Percentiles rank a stretch among this genome's conserved stretches.
Evolutionary conservation across 495 filamentous ascomycete genomes (phyloP).

Genomic region (Penicillium soppii): DNA sequence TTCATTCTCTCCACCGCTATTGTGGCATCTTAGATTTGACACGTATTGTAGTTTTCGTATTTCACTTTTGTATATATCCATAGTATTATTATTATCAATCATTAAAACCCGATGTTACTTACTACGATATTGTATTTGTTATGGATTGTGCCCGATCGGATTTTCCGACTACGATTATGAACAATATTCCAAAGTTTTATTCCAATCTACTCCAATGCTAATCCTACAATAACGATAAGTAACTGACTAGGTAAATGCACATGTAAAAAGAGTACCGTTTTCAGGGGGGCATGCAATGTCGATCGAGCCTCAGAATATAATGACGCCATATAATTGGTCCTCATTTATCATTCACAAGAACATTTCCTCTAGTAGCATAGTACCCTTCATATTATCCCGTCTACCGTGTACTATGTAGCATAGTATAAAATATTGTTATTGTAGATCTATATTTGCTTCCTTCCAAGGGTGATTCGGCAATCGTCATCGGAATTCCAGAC

Average conservation of each 20-base stretch:
- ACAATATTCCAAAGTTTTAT: neutral
- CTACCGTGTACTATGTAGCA: too few relatives aligned
- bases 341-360: constrained; percentile 10
- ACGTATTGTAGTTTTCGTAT: neutral
- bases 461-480: too few relatives aligned
- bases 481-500: too few relatives aligned
- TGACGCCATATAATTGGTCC: constrained; percentile 24
- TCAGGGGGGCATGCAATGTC: constrained; percentile 38
- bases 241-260: neutral
- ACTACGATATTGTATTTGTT: neutral
- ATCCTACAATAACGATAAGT: too few relatives aligned
- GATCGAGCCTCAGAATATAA: constrained; percentile 35
- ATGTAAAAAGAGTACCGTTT: constrained; percentile 4
- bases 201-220: too few relatives aligned
- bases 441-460: too few relatives aligned
- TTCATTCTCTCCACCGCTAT: neutral
- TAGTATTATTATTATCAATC: too few relatives aligned
- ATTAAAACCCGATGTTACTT: neutral
- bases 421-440: too few relatives aligned
- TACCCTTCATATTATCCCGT: too few relatives aligned
- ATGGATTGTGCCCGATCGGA: too few relatives aligned
- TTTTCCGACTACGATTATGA: neutral
- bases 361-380: neutral
- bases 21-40: neutral
- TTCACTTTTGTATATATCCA: neutral